A percentile compares a stretch with the other conserved stretches of the same genome.
Evolutionary conservation across 192 early-diverging fungal species (phyloP).

Genomic region (Dissophora ornata): DNA sequence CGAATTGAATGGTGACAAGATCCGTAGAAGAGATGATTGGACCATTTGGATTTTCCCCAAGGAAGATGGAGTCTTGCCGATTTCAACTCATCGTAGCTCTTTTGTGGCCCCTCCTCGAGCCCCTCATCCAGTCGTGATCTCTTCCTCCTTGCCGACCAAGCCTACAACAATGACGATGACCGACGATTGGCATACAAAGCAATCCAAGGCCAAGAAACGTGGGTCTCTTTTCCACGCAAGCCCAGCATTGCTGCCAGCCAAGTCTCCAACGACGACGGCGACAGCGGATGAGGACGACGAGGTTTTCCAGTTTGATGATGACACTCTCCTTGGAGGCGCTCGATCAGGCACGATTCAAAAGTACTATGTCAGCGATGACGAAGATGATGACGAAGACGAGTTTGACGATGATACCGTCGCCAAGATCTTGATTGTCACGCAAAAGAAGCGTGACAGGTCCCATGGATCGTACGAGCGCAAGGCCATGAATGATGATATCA

Average conservation of each 20-base stretch:
- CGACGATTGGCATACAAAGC: constrained; percentile 30
- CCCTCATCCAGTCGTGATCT: constrained; percentile 34
- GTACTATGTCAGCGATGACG: constrained; percentile 67
- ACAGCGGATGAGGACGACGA: constrained; percentile 77
- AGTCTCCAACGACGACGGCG: too few species aligned
- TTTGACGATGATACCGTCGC: constrained; percentile 91
- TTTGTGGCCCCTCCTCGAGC: constrained; percentile 38
- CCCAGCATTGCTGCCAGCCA: constrained; percentile 5
- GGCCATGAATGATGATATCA: constrained; percentile 81
- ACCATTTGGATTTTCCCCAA: constrained; percentile 82
- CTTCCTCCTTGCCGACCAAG: constrained; percentile 23
- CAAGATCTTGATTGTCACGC: constrained; percentile 91
- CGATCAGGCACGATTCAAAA: constrained; percentile 57
- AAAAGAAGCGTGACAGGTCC: constrained; percentile 73
- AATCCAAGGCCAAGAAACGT: constrained; percentile 20
- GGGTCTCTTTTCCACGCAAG: constrained; percentile 7
- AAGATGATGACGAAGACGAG: constrained; percentile 81
- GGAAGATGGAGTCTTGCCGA: constrained; percentile 53
- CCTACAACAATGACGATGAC: not conserved
- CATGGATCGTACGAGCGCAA: constrained; percentile 83
- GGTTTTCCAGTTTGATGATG: constrained; percentile 84
- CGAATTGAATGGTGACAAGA: constrained; percentile 66
- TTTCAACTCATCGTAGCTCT: constrained; percentile 13
- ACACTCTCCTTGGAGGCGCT: constrained; percentile 65
- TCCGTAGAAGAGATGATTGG: constrained; percentile 83